phyloP scores from a whole-genome alignment of 495 filamentous ascomycete genomes.

The Podospora didyma region DNA sequence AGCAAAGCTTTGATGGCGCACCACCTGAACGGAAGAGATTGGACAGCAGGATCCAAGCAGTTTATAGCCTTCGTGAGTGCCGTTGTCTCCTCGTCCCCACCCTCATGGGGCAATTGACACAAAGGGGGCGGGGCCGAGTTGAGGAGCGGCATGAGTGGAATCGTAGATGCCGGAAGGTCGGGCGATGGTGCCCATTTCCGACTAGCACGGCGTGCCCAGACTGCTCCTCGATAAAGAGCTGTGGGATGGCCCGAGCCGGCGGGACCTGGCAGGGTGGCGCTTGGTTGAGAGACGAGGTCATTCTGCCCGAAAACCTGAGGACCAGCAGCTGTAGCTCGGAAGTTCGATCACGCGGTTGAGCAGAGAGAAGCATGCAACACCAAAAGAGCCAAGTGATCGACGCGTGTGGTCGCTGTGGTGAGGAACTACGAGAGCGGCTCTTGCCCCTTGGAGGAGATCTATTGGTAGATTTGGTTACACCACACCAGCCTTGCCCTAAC shows the following conservation, averaged over 20 bases:
- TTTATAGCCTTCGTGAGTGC: background rate
- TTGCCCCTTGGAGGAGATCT: background rate
- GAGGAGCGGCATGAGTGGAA: background rate
- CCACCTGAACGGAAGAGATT: background rate
- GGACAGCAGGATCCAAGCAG: background rate
- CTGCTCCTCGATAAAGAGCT: background rate
- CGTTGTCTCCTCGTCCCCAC: background rate
- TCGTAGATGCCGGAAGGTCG: background rate
- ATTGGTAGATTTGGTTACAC: conserved; percentile 12
- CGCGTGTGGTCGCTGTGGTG: background rate
- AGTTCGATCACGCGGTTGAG: background rate
- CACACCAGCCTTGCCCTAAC: conserved; percentile 2
- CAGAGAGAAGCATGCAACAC: background rate
- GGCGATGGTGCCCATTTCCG: background rate
- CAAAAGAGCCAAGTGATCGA: background rate
- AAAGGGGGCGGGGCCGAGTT: background rate
- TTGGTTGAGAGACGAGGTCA: background rate
- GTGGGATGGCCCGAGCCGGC: background rate
- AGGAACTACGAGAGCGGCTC: background rate
- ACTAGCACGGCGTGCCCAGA: background rate
- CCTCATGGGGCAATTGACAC: background rate
- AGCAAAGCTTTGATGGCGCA: background rate
- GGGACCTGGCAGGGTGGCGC: background rate
- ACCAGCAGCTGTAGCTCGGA: background rate
- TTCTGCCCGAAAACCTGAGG: background rate